A percentile compares a stretch with the other conserved stretches of the same genome.
phyloP scores from a whole-genome alignment of 805 yeast species.

The Metschnikowia anglica region DNA sequence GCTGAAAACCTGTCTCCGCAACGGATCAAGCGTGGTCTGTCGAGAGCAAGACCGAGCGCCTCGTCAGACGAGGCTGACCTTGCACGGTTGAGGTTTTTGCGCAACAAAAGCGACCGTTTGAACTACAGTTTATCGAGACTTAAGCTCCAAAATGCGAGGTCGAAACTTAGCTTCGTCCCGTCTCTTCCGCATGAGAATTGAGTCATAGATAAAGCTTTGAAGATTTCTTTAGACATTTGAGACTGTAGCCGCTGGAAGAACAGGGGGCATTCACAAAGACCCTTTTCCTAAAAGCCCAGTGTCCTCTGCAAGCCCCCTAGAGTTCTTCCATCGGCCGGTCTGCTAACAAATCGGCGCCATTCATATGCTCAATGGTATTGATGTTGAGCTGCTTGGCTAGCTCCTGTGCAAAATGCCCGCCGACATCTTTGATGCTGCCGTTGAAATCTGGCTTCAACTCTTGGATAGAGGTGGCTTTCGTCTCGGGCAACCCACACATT shows the following conservation, averaged over 20 bases:
- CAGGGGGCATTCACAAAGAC: not conserved
- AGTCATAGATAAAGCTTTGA: not conserved
- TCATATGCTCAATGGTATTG: constrained; percentile 35
- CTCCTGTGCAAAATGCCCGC: constrained; percentile 36
- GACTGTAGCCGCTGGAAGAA: not conserved
- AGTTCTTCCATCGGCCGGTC: not conserved
- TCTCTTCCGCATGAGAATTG: constrained; percentile 11
- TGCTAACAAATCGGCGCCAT: constrained; percentile 27
- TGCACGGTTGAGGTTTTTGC: constrained; percentile 38
- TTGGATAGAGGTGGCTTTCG: constrained; percentile 38
- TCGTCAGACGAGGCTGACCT: constrained; percentile 35
- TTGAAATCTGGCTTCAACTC: constrained; percentile 16
- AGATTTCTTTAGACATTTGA: no score
- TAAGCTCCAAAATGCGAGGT: constrained; percentile 2
- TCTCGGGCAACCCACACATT: constrained; percentile 81
- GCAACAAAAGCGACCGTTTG: constrained; percentile 45
- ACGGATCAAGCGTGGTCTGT: constrained; percentile 15
- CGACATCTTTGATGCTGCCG: constrained; percentile 29
- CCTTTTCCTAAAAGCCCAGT: not conserved
- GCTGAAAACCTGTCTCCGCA: constrained; percentile 10
- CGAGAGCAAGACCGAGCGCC: constrained; percentile 15
- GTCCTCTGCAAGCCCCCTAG: not conserved
- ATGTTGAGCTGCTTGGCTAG: constrained; percentile 36
- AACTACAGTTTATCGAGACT: constrained; percentile 14
- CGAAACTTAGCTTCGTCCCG: constrained; percentile 17